Conservation (phyloP, 139 green algal genomes). For the Chlamydomonas sp. region DNA sequence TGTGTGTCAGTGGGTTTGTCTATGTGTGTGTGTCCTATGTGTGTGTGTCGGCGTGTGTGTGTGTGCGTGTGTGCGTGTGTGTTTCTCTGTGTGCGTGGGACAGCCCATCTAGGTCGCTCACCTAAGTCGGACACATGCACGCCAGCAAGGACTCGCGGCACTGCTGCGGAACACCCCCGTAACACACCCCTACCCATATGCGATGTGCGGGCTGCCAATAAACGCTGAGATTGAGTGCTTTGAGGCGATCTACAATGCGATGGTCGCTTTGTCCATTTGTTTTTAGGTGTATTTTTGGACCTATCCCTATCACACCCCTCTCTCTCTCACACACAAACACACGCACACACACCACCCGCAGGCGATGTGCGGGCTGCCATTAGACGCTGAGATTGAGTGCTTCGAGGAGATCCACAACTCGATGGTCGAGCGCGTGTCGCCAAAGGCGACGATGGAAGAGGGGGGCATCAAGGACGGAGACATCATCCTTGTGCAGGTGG, state of each 20-base stretch:
- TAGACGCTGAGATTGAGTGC: constrained; percentile 22
- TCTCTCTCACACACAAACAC: background rate
- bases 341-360: constrained; percentile 4
- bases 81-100: too few species aligned
- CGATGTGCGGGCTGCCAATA: constrained; percentile 14
- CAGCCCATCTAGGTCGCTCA: too few species aligned
- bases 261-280: too few species aligned
- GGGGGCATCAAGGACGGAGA: constrained; percentile 67
- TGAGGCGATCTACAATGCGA: constrained; percentile 97
- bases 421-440: too few species aligned
- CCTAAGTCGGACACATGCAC: background rate
- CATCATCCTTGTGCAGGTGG: constrained; percentile 74
- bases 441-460: constrained; percentile 69
- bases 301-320: background rate
- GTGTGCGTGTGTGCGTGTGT: too few species aligned
- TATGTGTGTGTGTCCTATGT: too few species aligned
- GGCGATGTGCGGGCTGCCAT: constrained; percentile 11
- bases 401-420: constrained; percentile 95
- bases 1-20: too few species aligned
- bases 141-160: background rate
- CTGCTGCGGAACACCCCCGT: background rate
- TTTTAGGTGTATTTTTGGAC: too few species aligned
- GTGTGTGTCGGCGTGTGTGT: too few species aligned
- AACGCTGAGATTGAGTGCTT: constrained; percentile 30
- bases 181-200: background rate